Base-by-base conservation (phyloP, 2,329 filamentous ascomycete genomes). In the Phialophora expanda region DNA sequence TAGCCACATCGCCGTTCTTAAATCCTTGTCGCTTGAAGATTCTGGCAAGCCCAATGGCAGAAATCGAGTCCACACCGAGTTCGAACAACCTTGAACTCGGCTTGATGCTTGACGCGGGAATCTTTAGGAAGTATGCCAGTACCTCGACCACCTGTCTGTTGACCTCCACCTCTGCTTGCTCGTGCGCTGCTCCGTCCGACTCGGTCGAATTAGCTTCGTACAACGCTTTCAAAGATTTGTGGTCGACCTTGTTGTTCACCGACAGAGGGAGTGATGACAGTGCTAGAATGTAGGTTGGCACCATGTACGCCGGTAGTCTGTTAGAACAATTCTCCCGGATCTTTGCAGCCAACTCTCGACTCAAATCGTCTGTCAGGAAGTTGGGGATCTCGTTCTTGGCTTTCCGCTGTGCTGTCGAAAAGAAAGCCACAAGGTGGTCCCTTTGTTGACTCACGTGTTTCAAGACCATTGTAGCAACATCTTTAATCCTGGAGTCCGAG, bases 181-280 rank as follows among this genome's bases (percentile, higher is more conserved):
- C 3, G 91, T 77, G 1, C 78, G 78, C 68, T 91, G 87, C 22
- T 96, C 78, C 8, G 88, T 81, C 38, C 8, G 60, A 48, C 6
- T 87, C 85, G 0, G 85, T 78, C 0, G 85, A 83, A 22, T 24
- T 57, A 1, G 50, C 22, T 9, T 84, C 78, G 73, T 94, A 97
- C 1, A 96, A 77, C 0, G 78, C 77, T 64, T 85, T 89, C 2
- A 97, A 78, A 41, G 83, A 81, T 73, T 90, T 94, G 6, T 84
- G 83, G 72, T 97, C 93, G 0, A 90, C 89, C 75, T 97, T 97
- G 77, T 97, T 97, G 76, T 97, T 97, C 6, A 90, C 81, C 1
- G 92, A 96, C 0, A 97, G 81, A 0, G 93, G 93, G 61, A 97
- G 87, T 7, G 80, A 83, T 0, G 87, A 84, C 7, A 97, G 78